Percentiles rank a stretch among this genome's conserved stretches.
Evolutionary conservation across 73 alveolate genomes (phyloP).

Genomic region (Paraurostyla sp.): DNA sequence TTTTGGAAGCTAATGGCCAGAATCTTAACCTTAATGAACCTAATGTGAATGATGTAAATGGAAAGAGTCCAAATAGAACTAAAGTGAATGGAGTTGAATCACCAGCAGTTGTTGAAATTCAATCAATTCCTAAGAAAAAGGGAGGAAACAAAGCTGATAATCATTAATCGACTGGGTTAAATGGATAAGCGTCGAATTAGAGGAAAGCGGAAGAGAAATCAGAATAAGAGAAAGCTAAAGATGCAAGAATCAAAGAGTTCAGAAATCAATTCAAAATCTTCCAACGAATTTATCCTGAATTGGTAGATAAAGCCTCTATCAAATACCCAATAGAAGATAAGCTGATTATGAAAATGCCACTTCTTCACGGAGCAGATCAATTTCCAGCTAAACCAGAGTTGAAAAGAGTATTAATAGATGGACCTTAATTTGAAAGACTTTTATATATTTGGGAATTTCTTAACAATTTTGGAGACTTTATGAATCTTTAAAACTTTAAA

Average conservation of each 20-base stretch:
- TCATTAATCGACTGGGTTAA: not conserved
- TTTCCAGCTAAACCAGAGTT: constrained; percentile 69
- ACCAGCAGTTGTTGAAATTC: not conserved
- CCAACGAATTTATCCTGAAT: constrained; percentile 57
- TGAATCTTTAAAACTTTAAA: constrained; percentile 49
- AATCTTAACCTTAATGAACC: not conserved
- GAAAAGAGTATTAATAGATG: constrained; percentile 38
- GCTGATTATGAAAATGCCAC: constrained; percentile 66
- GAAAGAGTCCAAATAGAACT: constrained; percentile 8
- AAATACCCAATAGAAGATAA: constrained; percentile 75
- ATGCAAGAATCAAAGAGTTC: constrained; percentile 26
- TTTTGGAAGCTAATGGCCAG: not conserved
- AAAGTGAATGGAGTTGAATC: not conserved
- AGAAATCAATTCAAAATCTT: constrained; percentile 3
- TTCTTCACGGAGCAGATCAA: constrained; percentile 64
- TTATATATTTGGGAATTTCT: constrained; percentile 74
- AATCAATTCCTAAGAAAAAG: not conserved
- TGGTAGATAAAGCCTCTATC: constrained; percentile 59
- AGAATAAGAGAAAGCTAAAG: constrained; percentile 56
- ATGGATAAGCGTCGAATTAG: not conserved
- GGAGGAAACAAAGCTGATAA: not conserved
- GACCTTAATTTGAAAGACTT: constrained; percentile 55
- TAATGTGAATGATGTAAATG: not conserved
- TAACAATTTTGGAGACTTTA: constrained; percentile 57
- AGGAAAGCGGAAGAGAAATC: constrained; percentile 35